Evolutionary conservation across 495 filamentous ascomycete species (phyloP), one percentile per base, ranked within the genome.

Genomic region (Darksidea phi): DNA sequence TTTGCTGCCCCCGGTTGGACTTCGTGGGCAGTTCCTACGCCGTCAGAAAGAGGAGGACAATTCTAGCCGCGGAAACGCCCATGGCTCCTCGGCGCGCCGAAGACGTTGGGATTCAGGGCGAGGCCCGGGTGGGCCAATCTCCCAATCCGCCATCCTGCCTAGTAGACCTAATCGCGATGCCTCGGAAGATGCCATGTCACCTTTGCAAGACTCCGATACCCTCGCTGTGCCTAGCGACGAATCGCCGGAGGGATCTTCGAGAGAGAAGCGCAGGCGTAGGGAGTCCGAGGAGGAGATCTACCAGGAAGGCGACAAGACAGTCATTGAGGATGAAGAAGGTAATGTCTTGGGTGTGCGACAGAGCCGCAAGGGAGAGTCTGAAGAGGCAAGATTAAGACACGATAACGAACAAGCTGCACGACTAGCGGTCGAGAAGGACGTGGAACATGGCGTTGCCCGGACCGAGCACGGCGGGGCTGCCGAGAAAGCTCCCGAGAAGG

Each of bases 251-350:
- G 70, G 60, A 45, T 68, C 65, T 25, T 15, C 38, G 58, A 71
- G 65, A 18, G 63, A 60, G 32, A 66, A 58, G 50, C 18, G 38
- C 32, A 38, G 59, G 53, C 59, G 54, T 13, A 25, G 68, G 65
- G 61, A 45, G 38, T 68, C 63, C 48, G 72, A 74, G 42, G 72
- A 67, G 41, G 64, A 57, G 67, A 70, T 75, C 5, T 97, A 86
- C 69, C 81, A 93, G 64, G 95, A 97, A 76, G 92, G 94, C 21
- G 74, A 87, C 63, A 69, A 96, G 48, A 80, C 95, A 54, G 76
- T 97, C 43, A 79, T 95, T 28, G 95, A 99, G 71, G 88, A 96
- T 67, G 79, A 84, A 60, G 88, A 95, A 54, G 95, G 94, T 26
- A 90, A 96, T 64, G 93, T 97, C 4, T 68, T 97, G 0, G 68